Percentiles rank a stretch among this genome's conserved stretches.
Evolutionary conservation across 768 basidiomycete species (phyloP).

Genomic region (Termitomyces titanicus): DNA sequence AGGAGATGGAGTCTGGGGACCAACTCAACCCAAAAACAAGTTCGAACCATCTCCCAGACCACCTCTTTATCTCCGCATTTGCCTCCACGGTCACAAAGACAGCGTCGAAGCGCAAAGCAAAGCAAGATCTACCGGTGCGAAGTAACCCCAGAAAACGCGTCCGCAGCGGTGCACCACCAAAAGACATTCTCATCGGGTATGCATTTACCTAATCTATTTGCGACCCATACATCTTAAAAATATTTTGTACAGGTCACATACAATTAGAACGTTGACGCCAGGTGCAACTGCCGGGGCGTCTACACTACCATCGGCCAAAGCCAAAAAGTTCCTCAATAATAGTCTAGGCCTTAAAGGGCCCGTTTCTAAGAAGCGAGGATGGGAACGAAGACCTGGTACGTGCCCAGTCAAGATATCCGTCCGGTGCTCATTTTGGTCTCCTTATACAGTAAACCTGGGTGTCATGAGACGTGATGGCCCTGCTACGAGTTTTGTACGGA

Average conservation of each 20-base stretch:
- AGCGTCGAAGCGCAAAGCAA: slow-evolving; percentile 19
- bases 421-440: background rate
- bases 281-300: slow-evolving; percentile 32
- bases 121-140: slow-evolving; percentile 17
- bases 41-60: slow-evolving; percentile 59
- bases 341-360: slow-evolving; percentile 45
- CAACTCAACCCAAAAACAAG: slow-evolving; percentile 21
- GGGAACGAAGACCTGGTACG: slow-evolving; percentile 61
- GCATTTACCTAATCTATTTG: slow-evolving; percentile 14
- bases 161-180: slow-evolving; percentile 25
- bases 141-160: slow-evolving; percentile 28
- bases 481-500: slow-evolving; percentile 49
- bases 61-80: slow-evolving; percentile 59
- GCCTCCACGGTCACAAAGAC: slow-evolving; percentile 24
- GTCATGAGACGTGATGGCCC: slow-evolving; percentile 51
- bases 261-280: slow-evolving; percentile 42
- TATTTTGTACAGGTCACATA: slow-evolving; percentile 40
- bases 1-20: slow-evolving; percentile 18
- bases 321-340: slow-evolving; percentile 49
- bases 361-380: slow-evolving; percentile 38
- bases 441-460: slow-evolving; percentile 52
- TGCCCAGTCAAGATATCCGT: background rate
- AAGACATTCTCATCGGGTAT: slow-evolving; percentile 58
- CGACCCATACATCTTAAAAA: background rate
- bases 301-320: slow-evolving; percentile 44